Base-by-base conservation (phyloP, 2,329 filamentous ascomycete species). In the Chaetomium sp. region DNA sequence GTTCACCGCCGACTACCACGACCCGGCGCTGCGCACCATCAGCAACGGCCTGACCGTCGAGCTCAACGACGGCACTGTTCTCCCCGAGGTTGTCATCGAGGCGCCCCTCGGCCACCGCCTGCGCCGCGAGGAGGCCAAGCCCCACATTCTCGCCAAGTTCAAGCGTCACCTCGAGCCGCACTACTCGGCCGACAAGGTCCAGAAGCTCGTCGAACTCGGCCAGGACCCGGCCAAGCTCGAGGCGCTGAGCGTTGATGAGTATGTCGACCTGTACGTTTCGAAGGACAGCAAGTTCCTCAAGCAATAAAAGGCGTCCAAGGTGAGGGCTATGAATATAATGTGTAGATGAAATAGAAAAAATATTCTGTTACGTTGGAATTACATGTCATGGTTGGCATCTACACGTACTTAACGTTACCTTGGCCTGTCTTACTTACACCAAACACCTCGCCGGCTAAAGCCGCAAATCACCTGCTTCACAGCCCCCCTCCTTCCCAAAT, bases 1-100 rank as follows among this genome's bases (percentile, higher is more conserved):
- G 74, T 97, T 91, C 80, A 97, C 94, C 64, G 76, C 80, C 70
- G 92, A 97, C 74, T 99, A 99, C 84, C 94, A 99, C 71, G 82
- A 97, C 78, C 90, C 94, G 35, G 78, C 81, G 64, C 89, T 95
- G 78, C 89, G 94, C 67, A 96, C 91, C 73, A 99, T 99, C 75
- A 90, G 91, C 72, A 99, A 99, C 77, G 94, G 91, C 7, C 80
- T 99, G 63, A 96, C 91, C 35, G 91, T 99, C 57, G 92, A 87
- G 67, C 81, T 99, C 65, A 94, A 96, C 72, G 92, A 97, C 70
- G 94, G 94, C 67, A 96, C 91, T 47, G 80, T 94, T 8, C 79
- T 97, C 38, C 87, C 92, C 27, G 94, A 99, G 77, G 85, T 95
- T 58, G 87, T 88, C 49, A 88, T 99, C 53, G 91, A 96, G 79